Base-by-base conservation (phyloP, 495 filamentous ascomycete species). In the Aspergillus bertholletiae region DNA sequence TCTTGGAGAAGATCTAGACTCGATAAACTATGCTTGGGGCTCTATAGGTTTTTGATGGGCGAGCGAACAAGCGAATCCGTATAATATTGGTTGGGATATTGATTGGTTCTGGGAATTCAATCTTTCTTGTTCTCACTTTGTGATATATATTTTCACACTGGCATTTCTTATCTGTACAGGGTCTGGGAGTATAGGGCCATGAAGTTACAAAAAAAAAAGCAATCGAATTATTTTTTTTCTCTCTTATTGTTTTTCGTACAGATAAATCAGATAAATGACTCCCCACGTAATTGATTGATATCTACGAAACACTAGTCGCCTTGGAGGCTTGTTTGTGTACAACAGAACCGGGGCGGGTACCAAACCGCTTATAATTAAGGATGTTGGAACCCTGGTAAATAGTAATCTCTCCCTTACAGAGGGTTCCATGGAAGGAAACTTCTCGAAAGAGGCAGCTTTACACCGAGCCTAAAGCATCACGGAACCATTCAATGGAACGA, bases 1-100 rank as follows among this genome's bases (percentile, higher is more conserved):
- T 78, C 49, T 56, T 78, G 44, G 64, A 67, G 65, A 78, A 76
- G 73, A 66, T 78, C 20, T 69, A 60, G 30, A 26, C 17, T 24
- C 5, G 21, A 9, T 40, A 39, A 26, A 23, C 18, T 22, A 18
- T 22, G 22, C 15, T 20, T 27, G 3, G 12, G 34, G 34, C 34
- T n/a, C n/a, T n/a, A n/a, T 15, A 5, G 2, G 17, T 2, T 13
- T 37, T 37, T 37, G 11, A n/a, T 37, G 34, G 34, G 17, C 34
- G 34, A 37, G n/a, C n/a, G n/a, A n/a, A n/a, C 6, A 37, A n/a
- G 34, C 34, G 2, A 37, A 26, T 44, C 22, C 40, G n/a, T 51
- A 35, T 43, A 49, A 55, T 59, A 55, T 47, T 54, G 45, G 46
- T 46, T 57, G 49, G 18, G 18, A 43, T 43, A 20, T 43, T 43